phyloP scores from a whole-genome alignment of 345 rosid species.

The Citrus glauca region DNA sequence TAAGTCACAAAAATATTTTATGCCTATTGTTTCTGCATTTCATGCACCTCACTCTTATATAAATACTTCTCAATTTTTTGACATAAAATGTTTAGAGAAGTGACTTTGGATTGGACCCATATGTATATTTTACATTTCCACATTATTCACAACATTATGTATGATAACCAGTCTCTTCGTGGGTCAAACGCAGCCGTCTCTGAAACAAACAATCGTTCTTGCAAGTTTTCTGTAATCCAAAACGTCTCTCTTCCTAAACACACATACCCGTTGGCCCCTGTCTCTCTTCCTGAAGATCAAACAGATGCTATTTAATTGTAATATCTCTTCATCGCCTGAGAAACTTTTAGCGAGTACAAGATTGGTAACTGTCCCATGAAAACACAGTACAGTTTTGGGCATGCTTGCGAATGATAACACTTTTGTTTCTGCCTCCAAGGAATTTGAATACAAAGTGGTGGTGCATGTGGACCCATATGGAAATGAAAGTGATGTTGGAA shows the following conservation, averaged over 20 bases:
- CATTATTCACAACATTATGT: conserved; percentile 25
- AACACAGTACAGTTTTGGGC: conserved; percentile 2
- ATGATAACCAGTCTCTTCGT: conserved; percentile 23
- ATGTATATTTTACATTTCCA: neutral
- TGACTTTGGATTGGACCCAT: too few relatives aligned
- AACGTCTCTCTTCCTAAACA: conserved; percentile 24
- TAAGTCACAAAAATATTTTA: too few relatives aligned
- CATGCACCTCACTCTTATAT: too few relatives aligned
- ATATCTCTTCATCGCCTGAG: neutral
- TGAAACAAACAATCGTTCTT: neutral
- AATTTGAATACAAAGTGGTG: too few relatives aligned
- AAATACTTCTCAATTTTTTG: too few relatives aligned
- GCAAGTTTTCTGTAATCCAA: conserved; percentile 9
- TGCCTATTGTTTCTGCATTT: too few relatives aligned
- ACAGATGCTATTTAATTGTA: conserved; percentile 26
- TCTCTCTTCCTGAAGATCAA: neutral
- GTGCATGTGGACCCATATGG: too few relatives aligned
- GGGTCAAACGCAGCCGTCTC: conserved; percentile 20
- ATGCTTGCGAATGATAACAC: too few relatives aligned
- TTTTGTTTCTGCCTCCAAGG: neutral
- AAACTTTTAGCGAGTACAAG: conserved; percentile 6
- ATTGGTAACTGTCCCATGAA: neutral
- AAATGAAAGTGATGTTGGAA: too few relatives aligned
- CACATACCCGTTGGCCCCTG: neutral
- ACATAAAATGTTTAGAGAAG: too few relatives aligned